phyloP scores from a whole-genome alignment of 73 alveolate species.

The Breviolum minutum region DNA sequence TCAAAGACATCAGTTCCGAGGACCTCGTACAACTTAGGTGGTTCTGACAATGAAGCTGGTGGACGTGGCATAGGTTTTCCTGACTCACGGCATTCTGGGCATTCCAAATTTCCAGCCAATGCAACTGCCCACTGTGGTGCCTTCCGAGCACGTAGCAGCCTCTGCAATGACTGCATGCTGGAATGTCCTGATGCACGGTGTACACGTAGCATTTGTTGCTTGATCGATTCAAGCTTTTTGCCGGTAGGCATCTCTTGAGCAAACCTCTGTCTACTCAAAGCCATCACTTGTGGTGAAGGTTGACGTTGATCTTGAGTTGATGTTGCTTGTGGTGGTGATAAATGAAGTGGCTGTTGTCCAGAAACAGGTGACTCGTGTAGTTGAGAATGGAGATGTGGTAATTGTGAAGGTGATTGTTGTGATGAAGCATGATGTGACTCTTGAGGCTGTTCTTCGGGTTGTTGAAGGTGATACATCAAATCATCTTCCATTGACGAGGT shows the following conservation, averaged over 20 bases:
- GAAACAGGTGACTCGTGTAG: too few relatives aligned
- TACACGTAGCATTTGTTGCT: background rate
- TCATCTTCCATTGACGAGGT: too few relatives aligned
- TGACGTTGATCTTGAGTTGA: too few relatives aligned
- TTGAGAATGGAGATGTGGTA: too few relatives aligned
- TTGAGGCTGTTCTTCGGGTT: too few relatives aligned
- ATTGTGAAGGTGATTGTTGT: too few relatives aligned
- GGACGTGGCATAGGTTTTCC: background rate
- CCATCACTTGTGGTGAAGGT: background rate
- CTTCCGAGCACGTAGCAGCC: background rate
- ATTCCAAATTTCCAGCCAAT: background rate
- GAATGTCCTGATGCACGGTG: conserved; percentile 3
- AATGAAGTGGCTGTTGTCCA: too few relatives aligned
- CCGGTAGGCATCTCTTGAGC: conserved; percentile 2
- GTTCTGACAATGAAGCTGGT: background rate
- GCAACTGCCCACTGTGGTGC: conserved; percentile 29
- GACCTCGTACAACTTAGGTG: conserved; percentile 8
- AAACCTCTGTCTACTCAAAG: background rate
- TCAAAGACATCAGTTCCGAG: background rate
- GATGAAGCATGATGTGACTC: too few relatives aligned
- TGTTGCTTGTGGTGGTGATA: too few relatives aligned
- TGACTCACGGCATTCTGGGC: background rate
- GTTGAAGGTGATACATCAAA: too few relatives aligned
- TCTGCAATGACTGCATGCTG: background rate
- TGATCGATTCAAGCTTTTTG: background rate